Conservation (phyloP, 129 eudicot genomes). For the Tagetes erecta region DNA sequence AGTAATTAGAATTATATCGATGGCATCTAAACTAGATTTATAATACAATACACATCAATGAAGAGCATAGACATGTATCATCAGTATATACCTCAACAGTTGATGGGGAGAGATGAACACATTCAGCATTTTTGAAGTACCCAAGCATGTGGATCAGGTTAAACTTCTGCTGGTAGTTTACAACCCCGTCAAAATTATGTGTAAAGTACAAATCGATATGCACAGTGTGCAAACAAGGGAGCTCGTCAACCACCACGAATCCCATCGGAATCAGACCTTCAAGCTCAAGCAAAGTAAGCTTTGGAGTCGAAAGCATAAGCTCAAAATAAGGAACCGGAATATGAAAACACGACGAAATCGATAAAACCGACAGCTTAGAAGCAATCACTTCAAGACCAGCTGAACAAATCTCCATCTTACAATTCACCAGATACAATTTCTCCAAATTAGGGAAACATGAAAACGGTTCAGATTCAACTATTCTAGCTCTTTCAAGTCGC, state of each 20-base stretch:
- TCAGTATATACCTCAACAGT: constrained; percentile 17
- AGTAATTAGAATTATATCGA: too few relatives aligned
- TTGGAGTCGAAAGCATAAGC: constrained; percentile 22
- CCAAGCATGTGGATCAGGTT: constrained; percentile 12
- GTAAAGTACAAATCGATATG: constrained; percentile 21
- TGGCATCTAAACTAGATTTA: too few relatives aligned
- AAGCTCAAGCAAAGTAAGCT: constrained; percentile 24
- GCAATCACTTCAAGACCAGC: constrained; percentile 22
- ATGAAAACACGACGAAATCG: constrained; percentile 17
- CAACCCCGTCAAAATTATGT: not conserved
- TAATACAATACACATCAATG: not conserved
- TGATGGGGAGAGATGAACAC: constrained; percentile 26
- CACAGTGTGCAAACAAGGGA: constrained; percentile 15
- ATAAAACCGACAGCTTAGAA: constrained; percentile 14
- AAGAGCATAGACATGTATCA: not conserved
- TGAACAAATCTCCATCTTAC: constrained; percentile 13
- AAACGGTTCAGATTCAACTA: constrained; percentile 26
- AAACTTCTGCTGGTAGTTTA: constrained; percentile 18
- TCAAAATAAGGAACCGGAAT: not conserved
- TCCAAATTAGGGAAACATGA: constrained; percentile 34
- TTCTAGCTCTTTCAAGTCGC: constrained; percentile 26
- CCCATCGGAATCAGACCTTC: constrained; percentile 21
- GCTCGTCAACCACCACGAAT: not conserved
- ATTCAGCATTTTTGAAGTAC: constrained; percentile 10
- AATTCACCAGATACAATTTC: constrained; percentile 29